These are phyloP conservation scores for Ganoderma lingzhi DNA, from an alignment of 1,284 basidiomycete genomes.

Conservation along the genomic window DNA sequence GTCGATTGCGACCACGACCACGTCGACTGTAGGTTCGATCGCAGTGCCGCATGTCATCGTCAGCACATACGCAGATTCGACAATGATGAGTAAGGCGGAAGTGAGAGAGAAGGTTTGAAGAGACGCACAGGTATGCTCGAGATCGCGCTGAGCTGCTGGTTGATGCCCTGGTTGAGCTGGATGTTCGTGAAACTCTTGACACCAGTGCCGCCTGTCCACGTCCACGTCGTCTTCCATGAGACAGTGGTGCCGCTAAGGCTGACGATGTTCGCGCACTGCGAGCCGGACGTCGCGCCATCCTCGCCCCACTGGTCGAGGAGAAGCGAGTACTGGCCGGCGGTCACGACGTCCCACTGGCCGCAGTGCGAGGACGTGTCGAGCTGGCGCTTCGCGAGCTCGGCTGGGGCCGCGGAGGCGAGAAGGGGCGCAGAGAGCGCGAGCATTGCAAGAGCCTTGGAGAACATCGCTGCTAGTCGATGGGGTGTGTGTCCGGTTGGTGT, in stretches of 20 bases:
- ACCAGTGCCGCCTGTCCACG: constrained; percentile 58
- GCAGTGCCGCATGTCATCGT: not conserved
- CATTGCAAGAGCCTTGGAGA: constrained; percentile 23
- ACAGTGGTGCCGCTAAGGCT: constrained; percentile 54
- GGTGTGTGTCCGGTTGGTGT: not conserved
- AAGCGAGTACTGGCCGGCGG: constrained; percentile 55
- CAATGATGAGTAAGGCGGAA: constrained; percentile 20
- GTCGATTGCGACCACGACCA: constrained; percentile 53
- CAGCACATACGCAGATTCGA: not conserved
- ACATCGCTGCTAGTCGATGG: constrained; percentile 18
- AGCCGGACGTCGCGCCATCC: constrained; percentile 54
- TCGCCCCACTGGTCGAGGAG: constrained; percentile 62
- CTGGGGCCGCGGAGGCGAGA: constrained; percentile 25
- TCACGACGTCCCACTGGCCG: constrained; percentile 61
- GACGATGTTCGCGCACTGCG: constrained; percentile 61
- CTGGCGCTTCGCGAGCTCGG: constrained; percentile 31
- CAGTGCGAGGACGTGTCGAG: constrained; percentile 46
- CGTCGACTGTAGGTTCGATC: constrained; percentile 42
- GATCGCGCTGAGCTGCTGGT: constrained; percentile 62
- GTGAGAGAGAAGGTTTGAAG: not conserved
- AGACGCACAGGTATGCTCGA: constrained; percentile 59
- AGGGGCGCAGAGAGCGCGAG: constrained; percentile 22
- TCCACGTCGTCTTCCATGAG: constrained; percentile 63
- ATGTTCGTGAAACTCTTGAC: constrained; percentile 73
- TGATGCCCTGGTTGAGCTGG: constrained; percentile 58